These are phyloP conservation scores for Annulohypoxylon nitens DNA, from an alignment of 495 filamentous ascomycete species.

Conservation along the genomic window DNA sequence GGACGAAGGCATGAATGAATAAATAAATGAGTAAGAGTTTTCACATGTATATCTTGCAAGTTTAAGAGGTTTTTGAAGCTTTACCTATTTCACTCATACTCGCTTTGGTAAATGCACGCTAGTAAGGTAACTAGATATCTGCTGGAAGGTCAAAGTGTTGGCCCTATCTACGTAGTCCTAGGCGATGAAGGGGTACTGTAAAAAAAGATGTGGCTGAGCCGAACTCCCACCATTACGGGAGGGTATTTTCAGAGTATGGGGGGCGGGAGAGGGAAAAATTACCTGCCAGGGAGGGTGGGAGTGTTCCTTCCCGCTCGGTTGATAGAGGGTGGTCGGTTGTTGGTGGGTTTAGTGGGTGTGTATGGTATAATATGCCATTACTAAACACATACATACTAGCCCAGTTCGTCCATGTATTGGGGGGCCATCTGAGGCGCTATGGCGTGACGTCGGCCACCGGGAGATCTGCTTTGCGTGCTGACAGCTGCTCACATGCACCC, in stretches of 20 bases:
- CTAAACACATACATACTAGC: constrained; percentile 18
- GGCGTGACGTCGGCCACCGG: constrained; percentile 46
- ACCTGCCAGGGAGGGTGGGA: constrained; percentile 28
- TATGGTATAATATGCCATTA: constrained; percentile 27
- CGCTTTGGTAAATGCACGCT: constrained; percentile 20
- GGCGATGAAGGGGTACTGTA: constrained; percentile 42
- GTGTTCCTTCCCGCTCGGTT: constrained; percentile 41
- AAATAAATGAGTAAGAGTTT: background rate
- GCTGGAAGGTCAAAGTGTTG: constrained; percentile 33
- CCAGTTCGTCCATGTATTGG: constrained; percentile 18
- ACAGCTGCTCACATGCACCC: constrained; percentile 47
- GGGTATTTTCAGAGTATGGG: constrained; percentile 37
- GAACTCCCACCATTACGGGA: constrained; percentile 37
- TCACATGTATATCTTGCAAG: background rate
- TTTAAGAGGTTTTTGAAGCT: background rate
- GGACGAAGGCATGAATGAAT: background rate
- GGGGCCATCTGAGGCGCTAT: constrained; percentile 40
- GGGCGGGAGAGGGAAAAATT: constrained; percentile 32
- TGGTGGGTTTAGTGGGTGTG: constrained; percentile 19
- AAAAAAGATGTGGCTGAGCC: constrained; percentile 46
- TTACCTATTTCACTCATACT: background rate
- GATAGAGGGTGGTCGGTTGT: constrained; percentile 24
- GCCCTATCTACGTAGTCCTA: constrained; percentile 28
- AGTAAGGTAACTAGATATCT: constrained; percentile 16
- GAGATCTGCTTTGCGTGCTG: constrained; percentile 50